Base-by-base conservation (phyloP, 2,329 filamentous ascomycete species). In the Colletotrichum sp. region DNA sequence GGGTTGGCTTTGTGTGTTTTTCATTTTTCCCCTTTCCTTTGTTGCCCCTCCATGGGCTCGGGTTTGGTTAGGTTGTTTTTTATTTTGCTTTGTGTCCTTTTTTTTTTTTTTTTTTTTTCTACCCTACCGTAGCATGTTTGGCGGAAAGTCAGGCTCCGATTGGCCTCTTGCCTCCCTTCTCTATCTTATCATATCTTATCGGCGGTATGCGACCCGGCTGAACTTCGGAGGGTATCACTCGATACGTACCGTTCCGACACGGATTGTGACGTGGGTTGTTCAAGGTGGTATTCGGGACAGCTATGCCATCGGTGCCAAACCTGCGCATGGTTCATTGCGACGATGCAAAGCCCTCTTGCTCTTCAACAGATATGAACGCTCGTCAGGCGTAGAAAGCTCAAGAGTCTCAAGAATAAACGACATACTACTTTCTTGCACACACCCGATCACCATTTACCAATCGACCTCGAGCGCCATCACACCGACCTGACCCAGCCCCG, bases 191-290 rank as follows among this genome's bases (percentile, higher is more conserved):
- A 24, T 26, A 39, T 26, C 28, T 70, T 63, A 59, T 39, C 32
- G 36, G 26, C 28, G 36, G 70, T 49, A 18, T 32, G 28, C 64
- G 34, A 21, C 70, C 21, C 74, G 74, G 74, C 21, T 52, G 16
- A 69, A 65, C 8, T n/a, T 76, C 74, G 74, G 74, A 66, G 28
- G 6, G 8, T n/a, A 9, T 13, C 5, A 13, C 28, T 55, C 21
- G 6, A 24, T 57, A 74, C 64, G 74, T 76, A 59, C 44, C n/a
- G 59, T 5, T 10, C 12, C 21, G 59, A 44, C 64, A 59, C 28
- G 18, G 39, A 57, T 36, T 68, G 74, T 76, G 74, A 76, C 74
- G 74, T 76, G 70, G 70, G 70, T 71, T 75, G 72, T 9, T 16
- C 34, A 28, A 62, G 36, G 67, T 71, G 55, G 65, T 72, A 68